Conservation (phyloP, 176 grass and related monocot species). For the Musa beccarii region DNA sequence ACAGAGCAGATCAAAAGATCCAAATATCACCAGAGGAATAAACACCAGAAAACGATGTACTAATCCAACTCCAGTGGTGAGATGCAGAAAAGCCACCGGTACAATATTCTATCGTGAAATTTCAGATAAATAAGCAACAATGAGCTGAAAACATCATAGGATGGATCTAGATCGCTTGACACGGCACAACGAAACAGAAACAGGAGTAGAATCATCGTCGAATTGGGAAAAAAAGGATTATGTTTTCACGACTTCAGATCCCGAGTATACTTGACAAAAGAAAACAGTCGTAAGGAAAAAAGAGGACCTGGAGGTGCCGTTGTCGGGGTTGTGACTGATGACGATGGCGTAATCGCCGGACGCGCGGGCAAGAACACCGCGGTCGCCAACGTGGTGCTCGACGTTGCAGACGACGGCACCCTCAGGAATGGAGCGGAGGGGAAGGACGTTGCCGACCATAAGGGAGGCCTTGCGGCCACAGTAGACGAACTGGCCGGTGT, state of each 20-base stretch:
- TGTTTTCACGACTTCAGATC: background rate
- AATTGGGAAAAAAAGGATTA: background rate
- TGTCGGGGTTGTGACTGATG: constrained; percentile 88
- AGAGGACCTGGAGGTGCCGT: constrained; percentile 61
- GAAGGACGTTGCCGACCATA: constrained; percentile 78
- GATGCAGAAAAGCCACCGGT: too few relatives aligned
- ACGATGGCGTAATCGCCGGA: constrained; percentile 89
- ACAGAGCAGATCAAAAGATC: background rate
- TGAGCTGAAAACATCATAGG: background rate
- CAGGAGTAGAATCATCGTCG: background rate
- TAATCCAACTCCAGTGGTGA: background rate
- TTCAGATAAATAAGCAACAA: background rate
- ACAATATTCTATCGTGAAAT: background rate
- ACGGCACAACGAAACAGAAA: background rate
- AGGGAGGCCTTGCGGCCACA: constrained; percentile 82
- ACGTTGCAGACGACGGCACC: constrained; percentile 90
- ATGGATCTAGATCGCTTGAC: background rate
- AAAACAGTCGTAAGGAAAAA: background rate
- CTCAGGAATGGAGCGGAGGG: constrained; percentile 64
- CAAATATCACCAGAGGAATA: background rate
- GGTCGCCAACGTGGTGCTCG: constrained; percentile 87
- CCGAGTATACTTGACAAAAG: background rate
- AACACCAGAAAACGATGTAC: background rate
- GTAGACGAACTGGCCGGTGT: constrained; percentile 90
- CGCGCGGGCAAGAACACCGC: constrained; percentile 59